Evolutionary conservation across 192 early-diverging fungal genomes (phyloP).

Genomic region (Coemansia sp.): DNA sequence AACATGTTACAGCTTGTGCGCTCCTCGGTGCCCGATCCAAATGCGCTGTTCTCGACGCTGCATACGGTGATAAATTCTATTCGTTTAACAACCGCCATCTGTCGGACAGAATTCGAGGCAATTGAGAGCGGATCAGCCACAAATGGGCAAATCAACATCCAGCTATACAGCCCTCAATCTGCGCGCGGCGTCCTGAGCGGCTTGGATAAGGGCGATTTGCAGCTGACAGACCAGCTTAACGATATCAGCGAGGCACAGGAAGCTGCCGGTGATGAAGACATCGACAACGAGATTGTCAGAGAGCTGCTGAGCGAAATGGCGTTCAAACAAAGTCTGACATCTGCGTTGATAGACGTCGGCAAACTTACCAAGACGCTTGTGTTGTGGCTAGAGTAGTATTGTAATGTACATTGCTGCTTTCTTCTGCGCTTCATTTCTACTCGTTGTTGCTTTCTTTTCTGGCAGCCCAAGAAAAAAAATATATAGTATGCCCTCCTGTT

Average conservation of each 20-base stretch:
- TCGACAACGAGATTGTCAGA: slow-evolving; percentile 54
- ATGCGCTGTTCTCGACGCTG: slow-evolving; percentile 41
- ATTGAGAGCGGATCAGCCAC: slow-evolving; percentile 13
- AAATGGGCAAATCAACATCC: slow-evolving; percentile 12
- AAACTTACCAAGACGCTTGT: slow-evolving; percentile 85
- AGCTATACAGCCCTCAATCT: slow-evolving; percentile 24
- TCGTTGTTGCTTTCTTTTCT: neutral
- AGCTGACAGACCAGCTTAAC: slow-evolving; percentile 53
- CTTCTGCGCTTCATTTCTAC: neutral
- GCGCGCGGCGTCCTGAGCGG: slow-evolving; percentile 32
- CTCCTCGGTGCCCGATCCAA: slow-evolving; percentile 26
- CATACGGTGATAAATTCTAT: slow-evolving; percentile 37
- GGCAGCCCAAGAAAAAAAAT: neutral
- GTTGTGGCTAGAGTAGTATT: slow-evolving; percentile 61
- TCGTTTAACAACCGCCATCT: slow-evolving; percentile 32
- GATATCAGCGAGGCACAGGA: slow-evolving; percentile 55
- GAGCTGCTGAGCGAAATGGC: slow-evolving; percentile 61
- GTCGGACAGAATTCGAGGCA: slow-evolving; percentile 21
- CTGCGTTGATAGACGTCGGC: slow-evolving; percentile 85
- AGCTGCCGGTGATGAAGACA: slow-evolving; percentile 42
- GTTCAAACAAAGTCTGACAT: slow-evolving; percentile 81
- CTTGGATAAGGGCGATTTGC: slow-evolving; percentile 47
- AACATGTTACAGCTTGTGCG: slow-evolving; percentile 47
- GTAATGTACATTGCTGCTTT: neutral
- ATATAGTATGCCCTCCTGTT: no score